Conservation (phyloP, 805 yeast genomes). For the Hermanozyma aechmeae region DNA sequence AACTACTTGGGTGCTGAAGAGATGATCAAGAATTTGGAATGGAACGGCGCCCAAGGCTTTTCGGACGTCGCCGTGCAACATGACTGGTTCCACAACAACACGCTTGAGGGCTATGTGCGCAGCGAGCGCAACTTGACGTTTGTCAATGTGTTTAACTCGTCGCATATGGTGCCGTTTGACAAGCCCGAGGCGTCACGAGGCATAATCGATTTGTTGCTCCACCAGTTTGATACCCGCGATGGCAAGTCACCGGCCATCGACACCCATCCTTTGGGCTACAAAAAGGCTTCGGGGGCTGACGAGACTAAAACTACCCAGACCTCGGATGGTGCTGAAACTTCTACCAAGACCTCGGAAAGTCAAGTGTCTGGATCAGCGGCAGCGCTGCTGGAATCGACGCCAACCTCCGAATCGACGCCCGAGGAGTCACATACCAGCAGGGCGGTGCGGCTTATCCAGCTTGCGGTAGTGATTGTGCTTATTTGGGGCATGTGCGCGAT, state of each 20-base stretch:
- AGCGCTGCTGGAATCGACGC: conserved; percentile 1
- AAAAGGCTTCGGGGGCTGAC: too few relatives aligned
- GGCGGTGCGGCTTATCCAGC: conserved; percentile 30
- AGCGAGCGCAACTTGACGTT: conserved; percentile 67
- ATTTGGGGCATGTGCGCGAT: conserved; percentile 33
- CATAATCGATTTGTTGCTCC: conserved; percentile 44
- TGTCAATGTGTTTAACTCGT: conserved; percentile 62
- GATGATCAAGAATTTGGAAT: conserved; percentile 49
- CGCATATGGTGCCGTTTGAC: conserved; percentile 94
- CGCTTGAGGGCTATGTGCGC: conserved; percentile 28
- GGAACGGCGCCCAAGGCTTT: conserved; percentile 49
- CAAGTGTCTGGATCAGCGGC: not conserved
- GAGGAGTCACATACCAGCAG: conserved; percentile 7
- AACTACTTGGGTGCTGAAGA: conserved; percentile 69
- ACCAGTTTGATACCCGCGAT: conserved; percentile 6
- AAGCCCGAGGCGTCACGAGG: conserved; percentile 62
- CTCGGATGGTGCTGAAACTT: not conserved
- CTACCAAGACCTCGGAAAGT: conserved; percentile 1
- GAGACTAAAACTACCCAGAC: conserved; percentile 1
- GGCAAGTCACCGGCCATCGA: conserved; percentile 12
- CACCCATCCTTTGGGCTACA: conserved; percentile 23
- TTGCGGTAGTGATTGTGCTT: conserved; percentile 25
- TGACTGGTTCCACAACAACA: conserved; percentile 38
- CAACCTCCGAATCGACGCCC: not conserved
- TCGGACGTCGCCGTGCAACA: conserved; percentile 19